Evolutionary conservation across 495 filamentous ascomycete genomes (phyloP), one percentile per base, ranked within the genome.

Genomic region (Neurospora sp.): DNA sequence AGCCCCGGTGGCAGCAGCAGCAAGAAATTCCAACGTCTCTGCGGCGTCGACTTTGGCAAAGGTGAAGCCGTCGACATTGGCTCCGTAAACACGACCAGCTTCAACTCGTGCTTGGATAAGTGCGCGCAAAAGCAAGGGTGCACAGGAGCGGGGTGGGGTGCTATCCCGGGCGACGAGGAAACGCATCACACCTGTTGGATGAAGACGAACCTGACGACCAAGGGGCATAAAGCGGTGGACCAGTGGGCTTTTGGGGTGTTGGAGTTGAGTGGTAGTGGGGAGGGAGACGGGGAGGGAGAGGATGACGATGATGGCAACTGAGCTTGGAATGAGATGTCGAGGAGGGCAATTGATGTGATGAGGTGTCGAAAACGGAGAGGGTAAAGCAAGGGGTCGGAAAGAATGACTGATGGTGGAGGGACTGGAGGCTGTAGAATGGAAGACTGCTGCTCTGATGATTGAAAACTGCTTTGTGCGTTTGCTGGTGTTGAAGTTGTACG

Each of bases 141-240:
- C 73, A 79, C 78, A 4, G 82, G 80, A 8, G 80, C 77, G 10
- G 82, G 82, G 11, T 82, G 80, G 80, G 82, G 82, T 39, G 73
- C 76, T 20, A 74, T 77, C 22, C 1, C 46, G n/a, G 79, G 78
- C 70, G 78, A 77, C 65, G 85, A 79, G 65, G 70, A 73, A 27
- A 39, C 48, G 7, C 20, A 70, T 44, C 79, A 80, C 73, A 81
- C 79, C 72, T 82, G 81, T 81, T 86, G 80, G 81, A 59, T 89
- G 86, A 81, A 91, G 86, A 82, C 82, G 82, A 78, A 82, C 84
- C 76, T 89, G 83, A 69, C 53, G 31, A 88, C 84, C 3, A 73
- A 73, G 40, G 44, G 81, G 85, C 76, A 86, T 85, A 74, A 83
- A 79, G 71, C 80, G 81, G 77, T 85, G 84, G 71, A 78, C 68